Base-by-base conservation (phyloP, 225 moss, liverwort and hornwort genomes). In the Straminergon stramineum region DNA sequence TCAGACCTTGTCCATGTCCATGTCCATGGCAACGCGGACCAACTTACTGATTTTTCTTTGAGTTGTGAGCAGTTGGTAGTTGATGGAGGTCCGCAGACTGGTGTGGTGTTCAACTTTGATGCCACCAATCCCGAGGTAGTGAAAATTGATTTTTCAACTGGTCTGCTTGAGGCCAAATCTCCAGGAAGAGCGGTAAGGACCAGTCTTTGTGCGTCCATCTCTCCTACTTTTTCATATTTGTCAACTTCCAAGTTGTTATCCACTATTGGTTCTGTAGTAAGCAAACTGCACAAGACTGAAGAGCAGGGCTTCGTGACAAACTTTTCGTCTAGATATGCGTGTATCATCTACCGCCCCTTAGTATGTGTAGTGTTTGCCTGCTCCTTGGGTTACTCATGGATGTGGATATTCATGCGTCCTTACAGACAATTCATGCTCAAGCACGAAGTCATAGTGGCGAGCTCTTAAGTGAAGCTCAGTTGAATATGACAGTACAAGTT, bases 31-130 rank as follows among this genome's bases (percentile, higher is more conserved):
- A 87, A 58, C 64, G 85, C 60, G 45, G 75, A 75, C 68, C 75
- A 71, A 66, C 79, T 48, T 86, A 39, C 84, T 91, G 57, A 82
- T 86, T 78, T 34, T 88, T 84, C 45, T 48, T 75, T 88, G 77
- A 89, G 75, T 57, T 92, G 87, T 91, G 90, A 84, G 88, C 91
- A 96, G 96, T 89, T 97, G 78, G 94, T 91, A 57, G 95, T 96
- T 79, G 93, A 93, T 90, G 98, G 98, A 87, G 98, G 98, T 80
- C 98, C 97, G 68, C 94, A 95, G 81, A 93, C 95, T 64, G 96
- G 98, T 91, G 96, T 95, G 52, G 89, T 92, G 43, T 91, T 97
- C 84, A 95, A 96, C 68, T 98, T 96, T 90, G 93, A 90, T 91
- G 92, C 94, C 89, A 95, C 94, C 68, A 89, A 94, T 83, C 78